These are phyloP conservation scores for Penicillium nucicola DNA, from an alignment of 495 filamentous ascomycete species.

Conservation along the genomic window DNA sequence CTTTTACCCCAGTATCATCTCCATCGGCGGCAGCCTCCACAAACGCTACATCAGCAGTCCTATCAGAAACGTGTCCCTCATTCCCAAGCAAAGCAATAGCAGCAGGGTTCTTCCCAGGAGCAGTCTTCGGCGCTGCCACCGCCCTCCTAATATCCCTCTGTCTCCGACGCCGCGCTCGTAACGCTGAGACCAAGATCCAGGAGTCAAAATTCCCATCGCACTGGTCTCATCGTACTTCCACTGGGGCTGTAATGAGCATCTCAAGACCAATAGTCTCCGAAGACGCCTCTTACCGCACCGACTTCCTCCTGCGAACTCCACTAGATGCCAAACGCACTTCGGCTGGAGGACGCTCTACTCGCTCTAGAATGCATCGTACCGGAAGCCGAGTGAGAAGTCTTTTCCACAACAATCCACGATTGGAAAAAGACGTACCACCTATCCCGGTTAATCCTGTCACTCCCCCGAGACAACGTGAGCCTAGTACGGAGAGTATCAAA, in stretches of 20 bases:
- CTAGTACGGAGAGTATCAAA: slow-evolving; percentile 65
- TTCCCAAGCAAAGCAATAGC: slow-evolving; percentile 54
- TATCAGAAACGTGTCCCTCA: slow-evolving; percentile 24
- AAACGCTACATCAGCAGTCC: slow-evolving; percentile 12
- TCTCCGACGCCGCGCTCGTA: slow-evolving; percentile 26
- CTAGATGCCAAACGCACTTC: slow-evolving; percentile 21
- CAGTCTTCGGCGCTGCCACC: slow-evolving; percentile 50
- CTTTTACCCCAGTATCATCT: slow-evolving; percentile 18
- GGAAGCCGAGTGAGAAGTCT: slow-evolving; percentile 37
- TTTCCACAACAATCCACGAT: slow-evolving; percentile 16
- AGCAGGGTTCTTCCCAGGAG: slow-evolving; percentile 63
- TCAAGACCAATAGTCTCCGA: slow-evolving; percentile 54
- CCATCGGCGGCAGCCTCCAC: slow-evolving; percentile 16
- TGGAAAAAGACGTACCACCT: slow-evolving; percentile 20
- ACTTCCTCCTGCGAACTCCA: slow-evolving; percentile 50
- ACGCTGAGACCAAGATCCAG: slow-evolving; percentile 9
- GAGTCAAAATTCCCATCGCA: slow-evolving; percentile 14
- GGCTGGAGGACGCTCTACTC: slow-evolving; percentile 25
- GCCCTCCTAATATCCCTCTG: slow-evolving; percentile 43
- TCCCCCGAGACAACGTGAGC: slow-evolving; percentile 42
- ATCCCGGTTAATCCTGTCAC: slow-evolving; percentile 25
- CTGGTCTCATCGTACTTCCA: slow-evolving; percentile 36
- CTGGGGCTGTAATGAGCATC: slow-evolving; percentile 46
- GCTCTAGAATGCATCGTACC: slow-evolving; percentile 35
- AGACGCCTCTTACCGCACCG: slow-evolving; percentile 50